phyloP scores from a whole-genome alignment of 2,329 filamentous ascomycete species.

The Ophiocordyceps camponoti-rufipedis region DNA sequence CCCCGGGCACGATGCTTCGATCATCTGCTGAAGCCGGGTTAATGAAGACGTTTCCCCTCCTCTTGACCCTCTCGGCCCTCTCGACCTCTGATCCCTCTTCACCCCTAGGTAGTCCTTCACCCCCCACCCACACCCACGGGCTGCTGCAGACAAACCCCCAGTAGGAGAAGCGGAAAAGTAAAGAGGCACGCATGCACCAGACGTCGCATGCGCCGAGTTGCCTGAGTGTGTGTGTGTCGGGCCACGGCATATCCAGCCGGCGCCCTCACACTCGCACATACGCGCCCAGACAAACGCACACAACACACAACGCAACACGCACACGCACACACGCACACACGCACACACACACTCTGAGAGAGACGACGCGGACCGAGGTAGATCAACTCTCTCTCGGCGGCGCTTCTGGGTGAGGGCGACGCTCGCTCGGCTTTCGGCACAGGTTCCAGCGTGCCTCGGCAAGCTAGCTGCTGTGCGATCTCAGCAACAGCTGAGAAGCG shows the following conservation, averaged over 20 bases:
- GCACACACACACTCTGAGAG: too few species aligned
- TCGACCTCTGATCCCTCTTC: too few species aligned
- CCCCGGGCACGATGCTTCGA: background rate
- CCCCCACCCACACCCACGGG: background rate
- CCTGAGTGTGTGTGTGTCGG: background rate
- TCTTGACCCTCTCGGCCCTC: too few species aligned
- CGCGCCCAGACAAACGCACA: too few species aligned
- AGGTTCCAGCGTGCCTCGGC: background rate
- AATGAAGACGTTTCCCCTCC: background rate
- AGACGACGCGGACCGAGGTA: background rate
- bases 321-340: too few species aligned
- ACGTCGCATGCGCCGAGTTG: background rate
- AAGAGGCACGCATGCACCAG: background rate
- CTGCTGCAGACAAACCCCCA: background rate
- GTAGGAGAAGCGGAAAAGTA: background rate
- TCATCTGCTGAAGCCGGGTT: background rate
- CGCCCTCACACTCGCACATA: background rate
- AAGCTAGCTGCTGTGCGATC: constrained; percentile 9
- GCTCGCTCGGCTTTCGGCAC: background rate
- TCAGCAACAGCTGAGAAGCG: constrained; percentile 10
- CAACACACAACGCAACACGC: too few species aligned
- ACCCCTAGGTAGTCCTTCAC: too few species aligned
- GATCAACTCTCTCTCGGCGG: background rate
- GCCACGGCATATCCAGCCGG: background rate
- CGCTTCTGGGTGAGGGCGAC: background rate